Evolutionary conservation across 1,139 yeast species (phyloP), one percentile per base, ranked within the genome.

Genomic region (Pichia sp.): DNA sequence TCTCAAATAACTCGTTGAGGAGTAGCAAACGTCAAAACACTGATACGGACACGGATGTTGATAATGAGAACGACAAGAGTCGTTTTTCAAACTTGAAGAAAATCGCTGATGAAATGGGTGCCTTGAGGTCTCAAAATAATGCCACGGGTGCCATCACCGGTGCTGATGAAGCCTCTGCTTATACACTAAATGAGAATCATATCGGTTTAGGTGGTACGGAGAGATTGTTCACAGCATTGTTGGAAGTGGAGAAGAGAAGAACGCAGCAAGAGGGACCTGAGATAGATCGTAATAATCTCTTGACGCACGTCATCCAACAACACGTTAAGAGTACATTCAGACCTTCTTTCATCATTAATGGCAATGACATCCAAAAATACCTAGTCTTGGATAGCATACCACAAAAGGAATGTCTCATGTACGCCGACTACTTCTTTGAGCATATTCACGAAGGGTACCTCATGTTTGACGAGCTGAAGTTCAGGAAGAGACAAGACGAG

Each of bases 381-480:
- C 53, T 60, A n/a, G 24, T 57, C 21, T 27, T 53, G 6, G 38
- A 43, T 31, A 35, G 47, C 13, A 45, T 59, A 4, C 37, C 49
- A 7, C 44, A 41, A 31, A 44, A 46, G 3, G 59, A 52, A 34
- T 55, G 62, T n/a, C 52, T 52, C 33, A 36, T 38, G 26, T 55
- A 58, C 31, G 50, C 60, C 3, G 50, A 56, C n/a, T 41, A 44
- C 12, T 64, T 62, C 42, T 62, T 64, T 40, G 36, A 46, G 10
- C 48, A 52, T 24, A 47, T 63, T 11, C 64, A 63, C 42, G 62
- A 58, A 2, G 55, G 56, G 35, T 58, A 54, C 39, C 57, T 55
- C 33, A 48, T 63, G 17, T 56, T 62, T 40, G 54, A 51, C 32
- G 58, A 59, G 32, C 38, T 35, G 5, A 38, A 42, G 15, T 62